Base-by-base conservation (phyloP, 2,329 filamentous ascomycete species). In the Trichoderma harzianum region DNA sequence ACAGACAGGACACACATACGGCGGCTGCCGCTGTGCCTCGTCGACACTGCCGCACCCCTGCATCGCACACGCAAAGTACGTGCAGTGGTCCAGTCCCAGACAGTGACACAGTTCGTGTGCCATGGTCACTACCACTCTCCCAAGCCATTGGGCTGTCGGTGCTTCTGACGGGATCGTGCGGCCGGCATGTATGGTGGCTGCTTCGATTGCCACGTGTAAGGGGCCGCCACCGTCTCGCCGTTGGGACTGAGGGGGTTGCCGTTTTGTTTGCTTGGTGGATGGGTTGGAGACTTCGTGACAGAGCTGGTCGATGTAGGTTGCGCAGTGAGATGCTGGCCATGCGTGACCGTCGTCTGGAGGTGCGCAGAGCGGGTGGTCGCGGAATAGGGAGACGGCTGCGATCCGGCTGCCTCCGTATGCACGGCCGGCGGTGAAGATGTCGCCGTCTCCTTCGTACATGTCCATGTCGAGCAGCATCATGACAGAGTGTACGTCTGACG, bases 31-130 rank as follows among this genome's bases (percentile, higher is more conserved):
- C 3, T 84, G 82, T 76, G 91, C 89, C 77, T 92, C 90, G 0
- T 79, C 81, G 51, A 90, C 81, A 1, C 84, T 83, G 0, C 86
- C 85, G 0, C 87, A 89, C 5, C 87, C 84, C 76, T 92, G 89
- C 89, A 91, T 90, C 3, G 85, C 83, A 74, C 89, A 92, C 0
- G 89, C 88, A 74, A 89, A 91, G 75, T 89, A 91, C 0, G 86
- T 81, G 76, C 91, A 93, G 77, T 93, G 91, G 8, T 79, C 90
- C 16, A 93, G 83, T 0, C 87, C 89, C 47, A 93, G 85, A 76
- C 90, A 93, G 77, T 92, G 91, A 0, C 89, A 88, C 0, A 93
- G 79, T 76, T 93, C 91, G 76, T 93, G 91, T 2, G 85, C 84
- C 1, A 86, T 86, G 0, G 90, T 91, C 64, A 86, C 86, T 67